Base-by-base conservation (phyloP, 2,329 filamentous ascomycete species). In the Aquanectria penicillioides region DNA sequence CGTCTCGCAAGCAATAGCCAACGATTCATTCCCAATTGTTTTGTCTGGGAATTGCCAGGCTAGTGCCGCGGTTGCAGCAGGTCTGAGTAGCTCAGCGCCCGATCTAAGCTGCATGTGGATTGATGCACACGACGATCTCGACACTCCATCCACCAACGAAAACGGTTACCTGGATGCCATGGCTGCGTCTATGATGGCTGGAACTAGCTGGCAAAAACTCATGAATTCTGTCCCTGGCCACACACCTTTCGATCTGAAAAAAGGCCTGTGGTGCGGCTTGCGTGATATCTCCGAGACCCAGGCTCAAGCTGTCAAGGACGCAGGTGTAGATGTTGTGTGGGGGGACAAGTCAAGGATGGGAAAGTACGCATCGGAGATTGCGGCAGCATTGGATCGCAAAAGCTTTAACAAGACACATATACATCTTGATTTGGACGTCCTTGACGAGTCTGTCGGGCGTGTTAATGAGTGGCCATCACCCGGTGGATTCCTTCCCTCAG, bases 151-250 rank as follows among this genome's bases (percentile, higher is more conserved):
- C 2, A 47, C 29, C 3, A n/a, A 47, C 29, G 18, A 25, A 10
- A 36, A 25, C 13, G 43, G 43, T 3, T 47, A 47, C 7, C 28
- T 47, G 6, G 43, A 47, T 13, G 18, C 18, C 5, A 47, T 47
- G 43, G 43, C 43, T 13, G 43, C 43, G 5, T 47, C 43, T 1
- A 47, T 47, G 43, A 47, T 47, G 43, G 12, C 18, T 23, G 43
- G 43, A 7, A 9, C 13, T 3, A 50, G 47, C 25, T 50, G 47
- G 47, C 22, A 38, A 7, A 17, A 18, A 7, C n/a, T 50, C 6
- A 50, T 50, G 47, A 50, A 37, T 6, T 26, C 47, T 8, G 47
- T 50, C 3, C 47, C 47, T 11, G 47, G 47, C 5, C 29, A 37
- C 46, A 26, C 18, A 9, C 43, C 43, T 3, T 17, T 29, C 18